phyloP scores from a whole-genome alignment of 2,329 filamentous ascomycete species.

The Sclerotinia trifoliorum region DNA sequence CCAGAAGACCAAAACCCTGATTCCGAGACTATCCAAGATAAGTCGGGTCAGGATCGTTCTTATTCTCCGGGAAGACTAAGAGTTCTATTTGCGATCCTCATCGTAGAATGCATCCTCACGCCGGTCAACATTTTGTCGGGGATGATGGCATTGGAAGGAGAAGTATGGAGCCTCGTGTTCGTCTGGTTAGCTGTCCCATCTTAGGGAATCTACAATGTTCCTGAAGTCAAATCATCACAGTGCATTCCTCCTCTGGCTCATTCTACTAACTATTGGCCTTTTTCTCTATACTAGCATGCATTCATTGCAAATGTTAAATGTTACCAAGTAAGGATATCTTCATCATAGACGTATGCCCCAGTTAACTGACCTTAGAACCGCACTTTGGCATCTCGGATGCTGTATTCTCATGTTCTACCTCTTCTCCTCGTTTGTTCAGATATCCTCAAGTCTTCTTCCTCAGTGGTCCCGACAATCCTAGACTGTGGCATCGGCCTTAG shows the following conservation, averaged over 20 bases:
- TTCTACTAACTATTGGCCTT: background rate
- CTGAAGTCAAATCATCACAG: background rate
- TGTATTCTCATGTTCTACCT: background rate
- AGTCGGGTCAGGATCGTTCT: background rate
- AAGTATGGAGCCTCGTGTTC: background rate
- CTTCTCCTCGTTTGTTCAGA: background rate
- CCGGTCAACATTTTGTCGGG: background rate
- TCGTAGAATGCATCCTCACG: background rate
- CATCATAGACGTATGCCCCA: fast-evolving
- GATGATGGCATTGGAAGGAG: background rate
- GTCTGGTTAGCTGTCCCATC: background rate
- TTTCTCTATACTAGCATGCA: background rate
- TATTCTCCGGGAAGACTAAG: background rate
- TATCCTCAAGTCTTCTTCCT: background rate
- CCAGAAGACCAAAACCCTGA: background rate
- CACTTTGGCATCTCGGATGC: background rate
- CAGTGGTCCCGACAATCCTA: background rate
- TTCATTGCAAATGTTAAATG: background rate
- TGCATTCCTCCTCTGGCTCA: background rate
- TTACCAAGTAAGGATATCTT: background rate
- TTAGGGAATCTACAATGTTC: background rate
- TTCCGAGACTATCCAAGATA: background rate
- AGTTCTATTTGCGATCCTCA: background rate
- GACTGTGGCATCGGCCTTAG: background rate
- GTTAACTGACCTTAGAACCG: background rate